Base-by-base conservation (phyloP, 2,329 filamentous ascomycete species). In the Xylariaceae sp. region DNA sequence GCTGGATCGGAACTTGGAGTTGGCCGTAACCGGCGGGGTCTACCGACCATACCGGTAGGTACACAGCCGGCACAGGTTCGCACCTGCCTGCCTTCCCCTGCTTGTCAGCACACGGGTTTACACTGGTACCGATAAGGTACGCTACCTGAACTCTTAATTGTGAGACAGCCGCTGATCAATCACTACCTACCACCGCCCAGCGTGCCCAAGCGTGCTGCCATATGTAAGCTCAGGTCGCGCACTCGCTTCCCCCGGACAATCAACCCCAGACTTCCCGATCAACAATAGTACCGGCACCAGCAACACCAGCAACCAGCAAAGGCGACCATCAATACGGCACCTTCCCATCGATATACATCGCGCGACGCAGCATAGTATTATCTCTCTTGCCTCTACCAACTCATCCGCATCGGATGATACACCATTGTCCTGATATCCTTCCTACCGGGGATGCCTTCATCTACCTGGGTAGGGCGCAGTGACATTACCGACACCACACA, bases 351-450 rank as follows among this genome's bases (percentile, higher is more conserved):
- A 34, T 10, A 3, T 34, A 4, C 26, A 26, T 8, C 26, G 5
- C 32, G 13, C 32, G 32, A 34, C 7, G 9, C 32, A 5, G 13
- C 13, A 4, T 34, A 15, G 13, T 34, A 34, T 34, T 26, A 5
- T 9, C 36, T 5, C 9, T 5, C 36, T 37, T 37, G 15, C 5
- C 36, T 12, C 15, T 7, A 18, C 16, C 36, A 37, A 37, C 4
- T 34, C 36, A 18, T 37, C 5, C 36, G 36, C 15, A 9, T 16
- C n/a, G 15, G 59, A 60, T 62, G 19, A 63, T 66, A 58, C 61
- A 53, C 55, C 65, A n/a, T 47, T 56, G 50, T 58, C 58, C 53
- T 49, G 58, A 57, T 58, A 53, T 34, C 51, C 54, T 62, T 34
- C 51, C 54, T 62, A 44, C 61, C 63, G 66, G 63, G 36, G 13